These are phyloP conservation scores for Fusarium sororula DNA, from an alignment of 2,329 filamentous ascomycete species.

Conservation along the genomic window DNA sequence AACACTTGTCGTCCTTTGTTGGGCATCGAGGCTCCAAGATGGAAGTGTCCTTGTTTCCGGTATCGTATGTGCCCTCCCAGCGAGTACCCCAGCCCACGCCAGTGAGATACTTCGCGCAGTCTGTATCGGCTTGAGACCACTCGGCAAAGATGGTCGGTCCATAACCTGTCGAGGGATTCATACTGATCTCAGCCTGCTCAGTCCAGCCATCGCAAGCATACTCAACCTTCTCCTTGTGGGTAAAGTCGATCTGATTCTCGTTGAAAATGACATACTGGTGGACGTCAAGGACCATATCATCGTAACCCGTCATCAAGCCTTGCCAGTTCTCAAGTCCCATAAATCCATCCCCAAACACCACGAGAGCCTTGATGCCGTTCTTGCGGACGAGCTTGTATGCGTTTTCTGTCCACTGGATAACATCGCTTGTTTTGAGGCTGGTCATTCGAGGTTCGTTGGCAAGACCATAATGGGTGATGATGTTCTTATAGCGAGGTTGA, in stretches of 20 bases:
- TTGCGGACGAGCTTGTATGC: slow-evolving; percentile 77
- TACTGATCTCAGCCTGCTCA: slow-evolving; percentile 75
- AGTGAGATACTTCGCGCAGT: slow-evolving; percentile 88
- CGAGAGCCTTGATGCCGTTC: slow-evolving; percentile 76
- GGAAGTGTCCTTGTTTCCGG: slow-evolving; percentile 67
- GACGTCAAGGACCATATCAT: slow-evolving; percentile 87
- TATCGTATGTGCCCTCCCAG: slow-evolving; percentile 88
- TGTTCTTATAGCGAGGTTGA: slow-evolving; percentile 89
- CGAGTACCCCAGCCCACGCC: slow-evolving; percentile 88
- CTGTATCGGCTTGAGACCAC: slow-evolving; percentile 97
- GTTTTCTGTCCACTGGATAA: slow-evolving; percentile 81
- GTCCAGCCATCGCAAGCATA: slow-evolving; percentile 93
- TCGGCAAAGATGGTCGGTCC: slow-evolving; percentile 95
- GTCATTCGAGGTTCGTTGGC: slow-evolving; percentile 95
- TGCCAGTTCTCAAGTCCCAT: slow-evolving; percentile 92
- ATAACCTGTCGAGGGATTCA: slow-evolving; percentile 80
- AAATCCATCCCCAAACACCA: slow-evolving; percentile 96
- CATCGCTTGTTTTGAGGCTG: slow-evolving; percentile 69
- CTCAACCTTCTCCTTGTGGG: slow-evolving; percentile 83
- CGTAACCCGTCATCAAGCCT: slow-evolving; percentile 76
- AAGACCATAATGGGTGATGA: slow-evolving; percentile 92
- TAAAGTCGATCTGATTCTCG: slow-evolving; percentile 80
- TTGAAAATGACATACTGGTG: slow-evolving; percentile 99
- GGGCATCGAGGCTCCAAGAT: slow-evolving; percentile 81
- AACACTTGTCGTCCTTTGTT: slow-evolving; percentile 70